phyloP scores from a whole-genome alignment of 306 rosid species.

The Mimosa bimucronata region DNA sequence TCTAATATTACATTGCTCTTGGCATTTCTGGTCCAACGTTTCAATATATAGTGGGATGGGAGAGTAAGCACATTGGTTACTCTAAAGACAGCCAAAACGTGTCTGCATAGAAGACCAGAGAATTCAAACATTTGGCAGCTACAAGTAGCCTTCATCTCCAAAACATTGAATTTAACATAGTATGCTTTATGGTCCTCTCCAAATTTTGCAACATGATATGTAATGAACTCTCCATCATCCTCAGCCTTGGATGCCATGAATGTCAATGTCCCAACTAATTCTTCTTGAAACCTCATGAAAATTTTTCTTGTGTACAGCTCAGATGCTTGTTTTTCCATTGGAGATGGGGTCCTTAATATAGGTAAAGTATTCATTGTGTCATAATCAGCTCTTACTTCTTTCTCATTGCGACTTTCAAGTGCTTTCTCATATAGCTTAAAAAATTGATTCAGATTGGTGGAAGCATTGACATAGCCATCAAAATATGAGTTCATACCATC shows the following conservation, averaged over 20 bases:
- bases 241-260: constrained; percentile 86
- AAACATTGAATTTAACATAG: constrained; percentile 80
- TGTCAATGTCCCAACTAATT: constrained; percentile 92
- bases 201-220: constrained; percentile 87
- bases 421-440: constrained; percentile 97
- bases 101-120: constrained; percentile 99
- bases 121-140: constrained; percentile 99
- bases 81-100: constrained; percentile 92
- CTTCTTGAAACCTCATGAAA: constrained; percentile 92
- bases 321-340: constrained; percentile 98
- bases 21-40: constrained; percentile 98
- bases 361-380: constrained; percentile 89
- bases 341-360: constrained; percentile 88
- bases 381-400: constrained; percentile 96
- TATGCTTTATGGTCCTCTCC: constrained; percentile 92
- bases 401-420: constrained; percentile 96
- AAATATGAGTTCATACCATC: constrained; percentile 99
- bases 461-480: constrained; percentile 99
- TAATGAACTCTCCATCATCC: constrained; percentile 79
- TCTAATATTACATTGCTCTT: constrained; percentile 88
- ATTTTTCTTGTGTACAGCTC: constrained; percentile 87
- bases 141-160: constrained; percentile 88
- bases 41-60: constrained; percentile 89
- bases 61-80: constrained; percentile 98
- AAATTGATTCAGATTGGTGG: constrained; percentile 89